These are phyloP conservation scores for Trichomonascus vanleenenianus DNA, from an alignment of 805 yeast genomes.

Conservation along the genomic window DNA sequence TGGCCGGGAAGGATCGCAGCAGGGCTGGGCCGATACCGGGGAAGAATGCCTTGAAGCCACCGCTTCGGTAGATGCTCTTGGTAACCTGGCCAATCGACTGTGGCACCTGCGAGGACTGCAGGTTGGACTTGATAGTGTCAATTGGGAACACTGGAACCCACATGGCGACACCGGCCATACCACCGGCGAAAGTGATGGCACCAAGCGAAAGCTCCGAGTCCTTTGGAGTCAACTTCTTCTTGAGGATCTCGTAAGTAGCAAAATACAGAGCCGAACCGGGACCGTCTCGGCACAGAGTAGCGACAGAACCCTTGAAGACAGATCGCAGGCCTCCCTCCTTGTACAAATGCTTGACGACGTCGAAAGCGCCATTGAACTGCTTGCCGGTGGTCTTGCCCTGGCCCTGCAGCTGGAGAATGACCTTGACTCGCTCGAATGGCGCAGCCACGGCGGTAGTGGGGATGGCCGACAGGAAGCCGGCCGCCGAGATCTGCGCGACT, in stretches of 20 bases:
- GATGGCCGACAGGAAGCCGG: conserved; percentile 89
- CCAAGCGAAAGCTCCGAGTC: conserved; percentile 55
- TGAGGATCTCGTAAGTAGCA: conserved; percentile 84
- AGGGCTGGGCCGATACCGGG: conserved; percentile 97
- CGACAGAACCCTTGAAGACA: conserved; percentile 82
- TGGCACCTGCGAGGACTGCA: conserved; percentile 53
- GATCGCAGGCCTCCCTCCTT: conserved; percentile 77
- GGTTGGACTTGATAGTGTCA: conserved; percentile 84
- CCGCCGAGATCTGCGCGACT: conserved; percentile 69
- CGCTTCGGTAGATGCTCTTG: conserved; percentile 56
- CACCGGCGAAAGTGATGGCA: conserved; percentile 86
- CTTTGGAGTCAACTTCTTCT: conserved; percentile 50
- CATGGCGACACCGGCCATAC: conserved; percentile 94
- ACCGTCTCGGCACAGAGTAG: conserved; percentile 93
- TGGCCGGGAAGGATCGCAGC: conserved; percentile 93
- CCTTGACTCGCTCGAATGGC: conserved; percentile 93
- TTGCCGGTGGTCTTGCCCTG: conserved; percentile 32
- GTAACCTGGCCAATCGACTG: conserved; percentile 59
- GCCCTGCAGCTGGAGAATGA: conserved; percentile 75
- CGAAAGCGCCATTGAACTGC: conserved; percentile 41
- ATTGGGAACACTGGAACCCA: conserved; percentile 95
- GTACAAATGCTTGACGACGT: conserved; percentile 61
- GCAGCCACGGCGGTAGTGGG: conserved; percentile 97
- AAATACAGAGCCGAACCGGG: conserved; percentile 95
- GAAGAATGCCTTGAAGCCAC: conserved; percentile 88